Percentiles rank a stretch among this genome's conserved stretches.
phyloP scores from a whole-genome alignment of 257 asterid genomes.

The Capsicum baccatum region DNA sequence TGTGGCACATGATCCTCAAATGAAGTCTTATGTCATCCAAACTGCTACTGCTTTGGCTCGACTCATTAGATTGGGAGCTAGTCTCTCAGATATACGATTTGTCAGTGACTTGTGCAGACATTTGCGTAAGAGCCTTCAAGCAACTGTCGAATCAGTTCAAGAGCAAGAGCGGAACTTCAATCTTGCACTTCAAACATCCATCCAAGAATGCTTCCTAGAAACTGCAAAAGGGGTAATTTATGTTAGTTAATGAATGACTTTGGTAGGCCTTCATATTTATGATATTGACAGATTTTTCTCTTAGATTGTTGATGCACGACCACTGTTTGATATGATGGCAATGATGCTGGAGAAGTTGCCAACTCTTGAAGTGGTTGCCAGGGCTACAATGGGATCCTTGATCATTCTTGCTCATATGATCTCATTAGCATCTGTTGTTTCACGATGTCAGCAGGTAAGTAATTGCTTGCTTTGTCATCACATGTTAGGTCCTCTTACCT shows the following conservation, averaged over 20 bases:
- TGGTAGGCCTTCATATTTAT: slow-evolving; percentile 15
- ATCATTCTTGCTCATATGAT: slow-evolving; percentile 85
- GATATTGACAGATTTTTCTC: neutral
- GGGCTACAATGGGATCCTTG: slow-evolving; percentile 86
- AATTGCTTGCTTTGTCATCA: neutral
- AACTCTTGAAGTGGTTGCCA: slow-evolving; percentile 67
- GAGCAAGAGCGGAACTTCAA: slow-evolving; percentile 66
- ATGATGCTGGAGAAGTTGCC: slow-evolving; percentile 91
- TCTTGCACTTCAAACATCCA: slow-evolving; percentile 69
- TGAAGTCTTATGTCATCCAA: slow-evolving; percentile 69
- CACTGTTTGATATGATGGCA: slow-evolving; percentile 93
- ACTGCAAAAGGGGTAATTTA: slow-evolving; percentile 88
- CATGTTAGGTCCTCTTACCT: slow-evolving; percentile 23
- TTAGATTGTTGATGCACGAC: slow-evolving; percentile 82
- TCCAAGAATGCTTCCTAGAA: slow-evolving; percentile 87
- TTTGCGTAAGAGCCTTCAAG: slow-evolving; percentile 90
- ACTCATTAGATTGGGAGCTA: slow-evolving; percentile 68
- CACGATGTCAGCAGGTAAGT: slow-evolving; percentile 77
- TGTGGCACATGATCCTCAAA: slow-evolving; percentile 72
- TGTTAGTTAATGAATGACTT: slow-evolving; percentile 17
- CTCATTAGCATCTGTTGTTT: slow-evolving; percentile 69
- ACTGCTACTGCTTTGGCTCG: slow-evolving; percentile 84
- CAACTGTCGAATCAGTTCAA: slow-evolving; percentile 74
- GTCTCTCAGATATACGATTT: slow-evolving; percentile 79
- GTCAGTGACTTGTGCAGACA: slow-evolving; percentile 92